These are phyloP conservation scores for Gaillardinia entomophila DNA, from an alignment of 805 yeast species.

Conservation along the genomic window DNA sequence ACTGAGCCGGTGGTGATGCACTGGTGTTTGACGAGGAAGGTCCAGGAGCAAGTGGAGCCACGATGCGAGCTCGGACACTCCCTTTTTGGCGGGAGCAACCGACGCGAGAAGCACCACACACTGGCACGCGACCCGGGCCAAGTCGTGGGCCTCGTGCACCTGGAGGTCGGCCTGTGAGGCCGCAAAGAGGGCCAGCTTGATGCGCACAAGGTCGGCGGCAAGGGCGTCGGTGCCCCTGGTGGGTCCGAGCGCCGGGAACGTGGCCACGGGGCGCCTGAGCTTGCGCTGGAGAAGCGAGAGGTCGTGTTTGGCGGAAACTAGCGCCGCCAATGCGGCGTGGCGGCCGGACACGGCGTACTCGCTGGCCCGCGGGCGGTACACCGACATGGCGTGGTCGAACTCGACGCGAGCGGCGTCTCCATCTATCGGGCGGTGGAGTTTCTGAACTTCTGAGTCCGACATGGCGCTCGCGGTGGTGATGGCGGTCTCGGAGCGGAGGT, in stretches of 20 bases:
- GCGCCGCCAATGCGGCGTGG: slow-evolving; percentile 1
- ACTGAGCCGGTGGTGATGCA: too few relatives aligned
- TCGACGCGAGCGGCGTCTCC: too few relatives aligned
- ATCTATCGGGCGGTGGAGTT: too few relatives aligned
- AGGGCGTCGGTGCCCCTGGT: slow-evolving; percentile 2
- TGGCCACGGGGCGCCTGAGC: slow-evolving; percentile 1
- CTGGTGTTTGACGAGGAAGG: too few relatives aligned
- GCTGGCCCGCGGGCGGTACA: too few relatives aligned
- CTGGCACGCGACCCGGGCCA: slow-evolving; percentile 4
- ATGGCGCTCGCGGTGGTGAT: too few relatives aligned
- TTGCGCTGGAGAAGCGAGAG: slow-evolving; percentile 1
- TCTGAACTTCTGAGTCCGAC: too few relatives aligned
- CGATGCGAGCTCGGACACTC: slow-evolving; percentile 1
- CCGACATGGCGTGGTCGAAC: too few relatives aligned
- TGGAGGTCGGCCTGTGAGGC: slow-evolving; percentile 4
- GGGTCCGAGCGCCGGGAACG: slow-evolving; percentile 1
- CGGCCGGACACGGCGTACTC: too few relatives aligned
- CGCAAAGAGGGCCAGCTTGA: too few relatives aligned
- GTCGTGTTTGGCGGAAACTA: slow-evolving; percentile 1
- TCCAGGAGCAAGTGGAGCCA: too few relatives aligned
- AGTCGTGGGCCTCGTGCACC: slow-evolving; percentile 3
- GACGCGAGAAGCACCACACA: slow-evolving; percentile 5
- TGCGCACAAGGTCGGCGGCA: slow-evolving; percentile 1
- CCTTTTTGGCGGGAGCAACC: slow-evolving; percentile 1
- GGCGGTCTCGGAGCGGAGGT: too few relatives aligned